phyloP scores from a whole-genome alignment of 2,329 filamentous ascomycete genomes.

The Cercospora sp. region DNA sequence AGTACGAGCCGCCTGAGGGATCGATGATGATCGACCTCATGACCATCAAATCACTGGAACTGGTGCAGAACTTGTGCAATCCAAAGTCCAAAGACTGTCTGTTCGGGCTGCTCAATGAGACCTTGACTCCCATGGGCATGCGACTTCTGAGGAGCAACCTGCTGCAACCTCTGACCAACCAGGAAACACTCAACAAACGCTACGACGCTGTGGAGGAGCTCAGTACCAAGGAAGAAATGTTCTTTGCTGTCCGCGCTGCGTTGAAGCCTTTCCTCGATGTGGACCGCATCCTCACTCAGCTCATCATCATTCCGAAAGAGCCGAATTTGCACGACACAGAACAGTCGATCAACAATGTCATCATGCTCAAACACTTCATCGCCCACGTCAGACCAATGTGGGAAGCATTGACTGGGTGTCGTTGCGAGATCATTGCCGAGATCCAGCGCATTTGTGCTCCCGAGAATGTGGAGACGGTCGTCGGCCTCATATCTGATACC shows the following conservation, averaged over 20 bases:
- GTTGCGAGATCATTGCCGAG: conserved; percentile 63
- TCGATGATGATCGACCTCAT: conserved; percentile 95
- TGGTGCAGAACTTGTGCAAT: conserved; percentile 82
- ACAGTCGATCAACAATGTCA: conserved; percentile 79
- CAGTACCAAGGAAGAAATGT: conserved; percentile 79
- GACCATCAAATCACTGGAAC: conserved; percentile 81
- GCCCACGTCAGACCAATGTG: conserved; percentile 66
- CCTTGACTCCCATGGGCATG: conserved; percentile 82
- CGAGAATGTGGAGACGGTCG: conserved; percentile 60
- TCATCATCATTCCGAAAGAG: conserved; percentile 73
- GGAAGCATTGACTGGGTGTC: conserved; percentile 64
- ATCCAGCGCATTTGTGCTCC: conserved; percentile 69
- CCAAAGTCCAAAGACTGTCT: conserved; percentile 77
- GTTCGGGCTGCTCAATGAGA: conserved; percentile 82
- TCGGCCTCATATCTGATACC: conserved; percentile 63
- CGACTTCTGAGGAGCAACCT: conserved; percentile 82
- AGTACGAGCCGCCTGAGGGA: conserved; percentile 83
- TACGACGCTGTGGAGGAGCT: conserved; percentile 85
- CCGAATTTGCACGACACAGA: conserved; percentile 68
- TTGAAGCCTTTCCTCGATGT: conserved; percentile 75
- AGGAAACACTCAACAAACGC: conserved; percentile 65
- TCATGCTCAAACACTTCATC: conserved; percentile 83
- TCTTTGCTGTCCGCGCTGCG: conserved; percentile 72
- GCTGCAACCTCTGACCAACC: conserved; percentile 79
- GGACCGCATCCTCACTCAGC: conserved; percentile 77